Percentiles rank a stretch among this genome's conserved stretches.
Evolutionary conservation across 169 alveolate species (phyloP).

Genomic region (Cryptosporidium canis): DNA sequence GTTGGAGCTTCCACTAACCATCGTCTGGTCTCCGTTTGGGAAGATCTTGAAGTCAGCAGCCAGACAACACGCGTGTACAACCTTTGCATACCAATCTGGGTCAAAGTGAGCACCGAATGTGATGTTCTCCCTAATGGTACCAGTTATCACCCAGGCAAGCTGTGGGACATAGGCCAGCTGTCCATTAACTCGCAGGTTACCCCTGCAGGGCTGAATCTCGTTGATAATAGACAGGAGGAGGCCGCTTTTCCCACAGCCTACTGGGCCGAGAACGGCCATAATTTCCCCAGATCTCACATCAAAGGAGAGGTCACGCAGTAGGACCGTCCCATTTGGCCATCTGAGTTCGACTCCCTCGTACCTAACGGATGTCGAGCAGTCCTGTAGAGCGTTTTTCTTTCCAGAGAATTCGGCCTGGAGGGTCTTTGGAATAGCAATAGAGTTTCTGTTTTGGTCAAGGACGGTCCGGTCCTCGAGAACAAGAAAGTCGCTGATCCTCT

Average conservation of each 20-base stretch:
- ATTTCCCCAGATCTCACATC: constrained; percentile 83
- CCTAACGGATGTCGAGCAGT: too few species aligned
- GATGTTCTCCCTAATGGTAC: constrained; percentile 88
- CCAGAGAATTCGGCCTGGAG: not conserved
- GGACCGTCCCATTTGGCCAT: constrained; percentile 75
- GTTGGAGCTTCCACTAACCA: constrained; percentile 90
- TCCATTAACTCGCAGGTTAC: constrained; percentile 69
- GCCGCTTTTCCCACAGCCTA: constrained; percentile 89
- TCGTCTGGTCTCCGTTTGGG: constrained; percentile 89
- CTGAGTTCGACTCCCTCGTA: constrained; percentile 44
- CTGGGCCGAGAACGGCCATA: constrained; percentile 84
- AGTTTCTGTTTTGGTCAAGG: not conserved
- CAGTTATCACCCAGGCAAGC: constrained; percentile 85
- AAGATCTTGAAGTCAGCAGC: constrained; percentile 79
- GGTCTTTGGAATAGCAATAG: not conserved
- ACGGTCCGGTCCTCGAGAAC: not conserved
- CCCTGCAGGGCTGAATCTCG: constrained; percentile 80
- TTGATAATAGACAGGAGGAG: constrained; percentile 84
- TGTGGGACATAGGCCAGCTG: constrained; percentile 83
- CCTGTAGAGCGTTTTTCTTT: too few species aligned
- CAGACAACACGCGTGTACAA: constrained; percentile 79
- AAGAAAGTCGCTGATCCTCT: constrained; percentile 48
- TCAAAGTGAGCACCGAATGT: constrained; percentile 85
- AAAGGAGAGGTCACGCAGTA: constrained; percentile 76
- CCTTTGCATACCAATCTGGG: constrained; percentile 76